Evolutionary conservation across 108 stramenopile species (phyloP), one percentile per base, ranked within the genome.

Genomic region (Pseudonitzschia multistriata): DNA sequence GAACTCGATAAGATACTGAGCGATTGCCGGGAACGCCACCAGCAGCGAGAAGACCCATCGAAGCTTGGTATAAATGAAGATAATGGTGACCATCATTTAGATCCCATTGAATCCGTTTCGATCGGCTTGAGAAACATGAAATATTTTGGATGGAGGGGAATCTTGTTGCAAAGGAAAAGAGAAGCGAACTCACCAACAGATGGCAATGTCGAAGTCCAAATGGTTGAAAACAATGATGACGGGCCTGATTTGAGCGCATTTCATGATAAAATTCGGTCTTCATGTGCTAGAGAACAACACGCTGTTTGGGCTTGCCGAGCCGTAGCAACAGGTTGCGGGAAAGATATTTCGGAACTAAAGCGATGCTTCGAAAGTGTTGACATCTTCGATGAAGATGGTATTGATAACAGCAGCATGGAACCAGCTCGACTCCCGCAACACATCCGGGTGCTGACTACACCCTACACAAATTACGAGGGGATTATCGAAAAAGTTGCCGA

Each of bases 231-330:
- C n/a, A 53, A 53, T 14, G 22, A 29, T 17, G 45, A 34, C 7
- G 39, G 11, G 3, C 14, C 29, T 7, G 31, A 33, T 34, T 50
- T 52, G 21, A 13, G 17, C 13, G 17, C 25, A 25, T 24, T 63
- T 0, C 25, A 11, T 13, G 10, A 17, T 17, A 25, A 37, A 21
- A 60, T 74, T 25, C 52, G 42, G 11, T 47, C 33, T 7, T 67
- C 69, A 5, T 84, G 83, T 78, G 56, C 72, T 17, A 50, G 76
- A 22, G 83, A 84, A 62, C 62, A 73, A 29, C 79, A 80, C 60
- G 63, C 79, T n/a, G 49, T 84, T 2, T 84, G 79, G 79, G 76
- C 67, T 5, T 84, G 83, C 59, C 79, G 79, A 4, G 79, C 77
- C 24, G 70, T 84, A 1, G 66, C 78, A 3, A 49, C 79, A 6